Evolutionary conservation across 768 basidiomycete species (phyloP).

Genomic region (Lactarius sp.): DNA sequence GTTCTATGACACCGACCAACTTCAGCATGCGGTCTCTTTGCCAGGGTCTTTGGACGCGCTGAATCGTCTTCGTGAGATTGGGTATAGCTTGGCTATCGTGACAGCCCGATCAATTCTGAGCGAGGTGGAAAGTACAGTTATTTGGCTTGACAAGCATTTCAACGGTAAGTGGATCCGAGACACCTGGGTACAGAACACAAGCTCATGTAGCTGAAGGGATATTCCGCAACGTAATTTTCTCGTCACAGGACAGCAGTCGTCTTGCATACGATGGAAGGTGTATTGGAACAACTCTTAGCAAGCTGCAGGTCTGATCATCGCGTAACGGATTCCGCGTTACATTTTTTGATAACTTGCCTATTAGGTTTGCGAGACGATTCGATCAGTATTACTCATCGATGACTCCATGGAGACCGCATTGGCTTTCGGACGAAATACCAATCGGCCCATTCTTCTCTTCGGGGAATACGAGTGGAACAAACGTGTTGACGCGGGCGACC

Average conservation of each 20-base stretch:
- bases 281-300: slow-evolving; percentile 16
- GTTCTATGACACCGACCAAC: slow-evolving; percentile 22
- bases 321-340: not conserved
- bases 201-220: slow-evolving; percentile 3
- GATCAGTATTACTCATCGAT: slow-evolving; percentile 17
- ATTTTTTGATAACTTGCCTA: not conserved
- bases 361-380: slow-evolving; percentile 10
- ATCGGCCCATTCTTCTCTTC: slow-evolving; percentile 13
- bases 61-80: slow-evolving; percentile 9
- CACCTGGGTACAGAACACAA: not conserved
- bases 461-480: slow-evolving; percentile 25
- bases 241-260: slow-evolving; percentile 3
- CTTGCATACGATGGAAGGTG: slow-evolving; percentile 2
- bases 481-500: slow-evolving; percentile 8
- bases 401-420: slow-evolving; percentile 22
- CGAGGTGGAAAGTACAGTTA: slow-evolving; percentile 20
- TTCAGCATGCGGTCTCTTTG: slow-evolving; percentile 13
- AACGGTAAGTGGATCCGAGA: slow-evolving; percentile 1
- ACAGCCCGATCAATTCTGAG: slow-evolving; percentile 10
- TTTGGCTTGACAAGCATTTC: slow-evolving; percentile 21
- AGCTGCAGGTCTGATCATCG: slow-evolving; percentile 12
- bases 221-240: slow-evolving; percentile 19
- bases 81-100: slow-evolving; percentile 13
- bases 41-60: slow-evolving; percentile 19
- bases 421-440: slow-evolving; percentile 12